phyloP scores from a whole-genome alignment of 306 rosid species.

The Vigna trinervia region DNA sequence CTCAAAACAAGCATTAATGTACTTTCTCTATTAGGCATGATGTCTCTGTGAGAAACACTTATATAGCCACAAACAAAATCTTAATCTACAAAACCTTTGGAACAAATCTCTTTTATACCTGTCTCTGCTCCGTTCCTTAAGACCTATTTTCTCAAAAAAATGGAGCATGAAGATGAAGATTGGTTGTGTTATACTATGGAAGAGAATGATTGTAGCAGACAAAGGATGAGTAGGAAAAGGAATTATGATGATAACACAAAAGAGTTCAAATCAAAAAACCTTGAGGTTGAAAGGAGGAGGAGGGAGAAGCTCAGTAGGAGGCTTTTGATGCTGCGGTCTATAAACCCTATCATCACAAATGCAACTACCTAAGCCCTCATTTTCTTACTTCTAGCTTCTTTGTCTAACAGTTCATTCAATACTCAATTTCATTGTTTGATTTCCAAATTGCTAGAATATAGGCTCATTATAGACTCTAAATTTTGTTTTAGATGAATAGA shows the following conservation, averaged over 20 bases:
- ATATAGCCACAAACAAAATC: slow-evolving; percentile 36
- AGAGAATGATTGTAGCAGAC: slow-evolving; percentile 40
- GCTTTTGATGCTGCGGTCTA: slow-evolving; percentile 59
- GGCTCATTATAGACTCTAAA: not conserved
- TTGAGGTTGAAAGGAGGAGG: slow-evolving; percentile 66
- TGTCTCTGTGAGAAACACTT: slow-evolving; percentile 49
- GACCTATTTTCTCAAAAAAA: slow-evolving; percentile 22
- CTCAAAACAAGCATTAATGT: slow-evolving; percentile 17
- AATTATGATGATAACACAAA: slow-evolving; percentile 30
- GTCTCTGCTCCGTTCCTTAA: not conserved
- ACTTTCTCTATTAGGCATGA: slow-evolving; percentile 44
- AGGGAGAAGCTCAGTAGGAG: slow-evolving; percentile 67
- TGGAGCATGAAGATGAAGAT: slow-evolving; percentile 51
- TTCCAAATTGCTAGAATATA: not conserved
- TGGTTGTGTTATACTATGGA: slow-evolving; percentile 36
- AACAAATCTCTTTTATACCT: not conserved
- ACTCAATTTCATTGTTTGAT: slow-evolving; percentile 9
- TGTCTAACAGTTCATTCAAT: not conserved
- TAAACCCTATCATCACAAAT: slow-evolving; percentile 75
- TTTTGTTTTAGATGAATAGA: slow-evolving; percentile 67
- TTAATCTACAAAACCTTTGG: not conserved
- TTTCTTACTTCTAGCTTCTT: not conserved
- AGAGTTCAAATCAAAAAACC: slow-evolving; percentile 60
- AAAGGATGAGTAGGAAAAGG: slow-evolving; percentile 50
- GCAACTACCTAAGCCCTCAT: slow-evolving; percentile 41